Conservation (phyloP, 805 yeast species). For the Starmerella floricola region DNA sequence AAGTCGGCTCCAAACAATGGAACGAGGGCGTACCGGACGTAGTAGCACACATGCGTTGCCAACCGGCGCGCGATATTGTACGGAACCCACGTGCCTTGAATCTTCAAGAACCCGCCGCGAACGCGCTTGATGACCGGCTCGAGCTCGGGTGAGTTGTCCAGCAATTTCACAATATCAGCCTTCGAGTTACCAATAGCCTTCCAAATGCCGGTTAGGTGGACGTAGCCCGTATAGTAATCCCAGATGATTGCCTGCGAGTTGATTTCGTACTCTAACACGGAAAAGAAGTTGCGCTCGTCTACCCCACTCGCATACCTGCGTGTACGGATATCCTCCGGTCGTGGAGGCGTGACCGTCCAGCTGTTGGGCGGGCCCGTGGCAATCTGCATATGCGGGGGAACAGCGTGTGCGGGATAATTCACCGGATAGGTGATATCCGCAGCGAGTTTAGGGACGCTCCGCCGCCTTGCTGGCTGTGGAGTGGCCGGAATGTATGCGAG, state of each 20-base stretch:
- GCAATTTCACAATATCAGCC: constrained; percentile 63
- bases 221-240: constrained; percentile 77
- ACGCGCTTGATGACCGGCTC: constrained; percentile 57
- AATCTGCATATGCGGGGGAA: constrained; percentile 18
- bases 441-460: constrained; percentile 2
- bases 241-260: constrained; percentile 69
- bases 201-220: constrained; percentile 83
- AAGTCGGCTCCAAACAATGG: constrained; percentile 71
- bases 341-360: constrained; percentile 12
- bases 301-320: constrained; percentile 54
- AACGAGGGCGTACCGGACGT: constrained; percentile 59
- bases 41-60: constrained; percentile 65
- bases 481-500: not conserved
- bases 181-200: constrained; percentile 56
- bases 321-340: constrained; percentile 15
- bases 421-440: constrained; percentile 19
- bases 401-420: constrained; percentile 24
- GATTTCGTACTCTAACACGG: constrained; percentile 60
- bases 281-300: constrained; percentile 54
- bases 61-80: constrained; percentile 51
- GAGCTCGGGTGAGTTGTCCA: constrained; percentile 51
- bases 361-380: constrained; percentile 13
- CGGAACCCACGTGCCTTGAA: constrained; percentile 92
- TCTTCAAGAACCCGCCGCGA: constrained; percentile 81
- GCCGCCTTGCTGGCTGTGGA: not conserved